Evolutionary conservation across 2,329 filamentous ascomycete genomes (phyloP), one percentile per base, ranked within the genome.

Genomic region (Diplodia mutila): DNA sequence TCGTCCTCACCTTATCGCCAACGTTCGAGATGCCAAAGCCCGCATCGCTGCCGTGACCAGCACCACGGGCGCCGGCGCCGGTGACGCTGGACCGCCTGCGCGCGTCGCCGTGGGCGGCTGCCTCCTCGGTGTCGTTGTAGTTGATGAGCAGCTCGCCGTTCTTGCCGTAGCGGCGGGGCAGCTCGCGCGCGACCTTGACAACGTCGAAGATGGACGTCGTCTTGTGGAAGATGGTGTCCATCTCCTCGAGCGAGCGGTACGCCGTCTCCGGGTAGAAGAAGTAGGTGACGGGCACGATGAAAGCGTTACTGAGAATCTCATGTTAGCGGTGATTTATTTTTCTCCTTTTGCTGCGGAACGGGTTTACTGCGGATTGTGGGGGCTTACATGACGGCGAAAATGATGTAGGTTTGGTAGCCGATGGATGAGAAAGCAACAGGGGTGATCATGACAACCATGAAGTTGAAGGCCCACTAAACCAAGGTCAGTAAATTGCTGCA

Each of bases 401-500:
- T 85, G 61, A 86, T 82, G 73, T 87, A 88, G 2, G 85, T 87
- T 69, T 82, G 77, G 71, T 85, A 87, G 0, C 78, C 76, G 68
- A 88, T 87, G 68, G 81, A 85, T 9, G 79, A 76, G 70, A 90
- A 87, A 5, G 87, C 85, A 7, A 86, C 83, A 0, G 87, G 88
- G 0, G 87, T 89, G 61, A 90, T 86, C 84, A 89, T 88, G 61
- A 90, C 88, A 27, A 90, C 86, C 73, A 89, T 80, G 76, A 90
- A 90, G 76, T 88, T 67, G 51, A 67, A 67, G 25, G 59, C 59
- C 66, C 8, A 42, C 4, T 49, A 7, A 2, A 14, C 9, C 11
- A 27, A 37, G 12, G 34, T 37, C 11, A 37, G 34, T 37, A 37
- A 37, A 37, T 11, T 37, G 4, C 11, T 37, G 11, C 3, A 37